phyloP scores from a whole-genome alignment of 352 stramenopile genomes.

The Lagenidium sp. region DNA sequence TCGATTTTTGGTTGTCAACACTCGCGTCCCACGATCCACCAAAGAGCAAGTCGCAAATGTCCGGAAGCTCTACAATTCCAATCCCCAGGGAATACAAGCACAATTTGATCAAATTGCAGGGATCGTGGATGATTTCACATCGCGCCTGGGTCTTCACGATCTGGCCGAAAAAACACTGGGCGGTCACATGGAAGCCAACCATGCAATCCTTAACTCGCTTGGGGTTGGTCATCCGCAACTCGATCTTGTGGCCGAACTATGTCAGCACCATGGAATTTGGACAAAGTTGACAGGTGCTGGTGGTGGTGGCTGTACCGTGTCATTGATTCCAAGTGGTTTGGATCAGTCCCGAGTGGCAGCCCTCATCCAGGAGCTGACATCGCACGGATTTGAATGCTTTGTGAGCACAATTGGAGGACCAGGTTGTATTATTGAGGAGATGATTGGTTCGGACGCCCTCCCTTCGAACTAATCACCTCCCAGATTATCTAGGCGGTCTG shows the following conservation, averaged over 20 bases:
- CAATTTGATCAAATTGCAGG: slow-evolving; percentile 77
- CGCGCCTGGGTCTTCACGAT: slow-evolving; percentile 19
- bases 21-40: slow-evolving; percentile 83
- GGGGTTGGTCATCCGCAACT: slow-evolving; percentile 82
- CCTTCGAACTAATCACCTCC: neutral
- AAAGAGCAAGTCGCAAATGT: slow-evolving; percentile 79
- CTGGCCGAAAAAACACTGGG: slow-evolving; percentile 35
- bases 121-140: slow-evolving; percentile 59
- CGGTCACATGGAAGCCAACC: slow-evolving; percentile 56
- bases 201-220: slow-evolving; percentile 63
- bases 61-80: slow-evolving; percentile 40
- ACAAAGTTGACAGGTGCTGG: slow-evolving; percentile 91
- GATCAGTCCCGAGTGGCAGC: slow-evolving; percentile 23
- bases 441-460: neutral
- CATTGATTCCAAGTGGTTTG: slow-evolving; percentile 48
- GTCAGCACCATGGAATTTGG: slow-evolving; percentile 32
- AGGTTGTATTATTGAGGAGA: slow-evolving; percentile 7
- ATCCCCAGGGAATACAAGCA: slow-evolving; percentile 27
- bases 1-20: slow-evolving; percentile 88
- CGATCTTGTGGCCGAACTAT: slow-evolving; percentile 61
- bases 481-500: too few species aligned
- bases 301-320: slow-evolving; percentile 83
- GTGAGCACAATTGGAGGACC: slow-evolving; percentile 11
- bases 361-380: slow-evolving; percentile 38
- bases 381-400: slow-evolving; percentile 12